Conservation (phyloP, 768 basidiomycete genomes). For the Chlorophyllum brunneum region DNA sequence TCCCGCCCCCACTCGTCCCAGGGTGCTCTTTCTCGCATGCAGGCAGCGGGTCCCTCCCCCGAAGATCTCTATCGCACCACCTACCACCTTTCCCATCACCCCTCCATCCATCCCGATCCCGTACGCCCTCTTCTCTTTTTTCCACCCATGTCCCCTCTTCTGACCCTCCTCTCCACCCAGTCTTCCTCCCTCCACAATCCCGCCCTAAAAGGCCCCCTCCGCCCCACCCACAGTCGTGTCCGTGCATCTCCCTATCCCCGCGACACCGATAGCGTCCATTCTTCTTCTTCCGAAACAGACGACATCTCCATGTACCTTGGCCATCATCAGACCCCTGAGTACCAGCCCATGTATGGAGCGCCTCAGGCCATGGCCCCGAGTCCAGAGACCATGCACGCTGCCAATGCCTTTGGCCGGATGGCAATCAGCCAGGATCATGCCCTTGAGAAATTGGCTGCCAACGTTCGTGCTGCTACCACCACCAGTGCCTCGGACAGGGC, state of each 20-base stretch:
- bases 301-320: conserved; percentile 77
- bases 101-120: conserved; percentile 26
- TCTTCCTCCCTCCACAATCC: conserved; percentile 39
- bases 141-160: conserved; percentile 14
- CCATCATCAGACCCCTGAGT: conserved; percentile 47
- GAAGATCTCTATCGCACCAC: conserved; percentile 73
- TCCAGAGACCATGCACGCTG: conserved; percentile 56
- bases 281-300: conserved; percentile 86
- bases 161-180: conserved; percentile 27
- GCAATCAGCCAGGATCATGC: conserved; percentile 71
- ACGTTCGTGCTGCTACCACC: conserved; percentile 84
- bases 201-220: conserved; percentile 72
- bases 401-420: conserved; percentile 78
- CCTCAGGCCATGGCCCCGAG: conserved; percentile 42
- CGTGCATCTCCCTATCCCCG: conserved; percentile 85
- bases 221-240: conserved; percentile 73
- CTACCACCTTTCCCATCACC: conserved; percentile 52
- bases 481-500: conserved; percentile 89
- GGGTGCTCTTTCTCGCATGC: conserved; percentile 53
- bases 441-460: conserved; percentile 82
- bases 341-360: conserved; percentile 61
- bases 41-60: conserved; percentile 43
- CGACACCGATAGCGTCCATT: conserved; percentile 82
- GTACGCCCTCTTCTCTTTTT: conserved; percentile 12
- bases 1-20: conserved; percentile 80